These are phyloP conservation scores for Fusarium sp. DNA, from an alignment of 2,329 filamentous ascomycete species.

Conservation along the genomic window DNA sequence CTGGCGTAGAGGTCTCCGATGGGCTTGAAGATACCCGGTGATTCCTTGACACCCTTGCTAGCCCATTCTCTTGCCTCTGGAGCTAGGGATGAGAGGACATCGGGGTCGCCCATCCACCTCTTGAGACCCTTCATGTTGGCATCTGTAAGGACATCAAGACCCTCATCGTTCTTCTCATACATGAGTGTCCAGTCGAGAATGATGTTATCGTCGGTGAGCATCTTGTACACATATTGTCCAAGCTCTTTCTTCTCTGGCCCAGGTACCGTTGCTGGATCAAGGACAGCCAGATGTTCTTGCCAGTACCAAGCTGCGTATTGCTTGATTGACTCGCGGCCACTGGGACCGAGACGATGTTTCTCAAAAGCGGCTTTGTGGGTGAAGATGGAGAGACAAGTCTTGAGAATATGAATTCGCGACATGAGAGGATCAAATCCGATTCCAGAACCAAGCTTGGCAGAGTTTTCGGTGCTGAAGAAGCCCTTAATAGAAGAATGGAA, in stretches of 20 bases:
- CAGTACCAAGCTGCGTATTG: constrained; percentile 62
- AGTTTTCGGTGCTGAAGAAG: constrained; percentile 55
- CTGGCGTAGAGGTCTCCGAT: constrained; percentile 57
- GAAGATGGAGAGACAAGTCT: constrained; percentile 58
- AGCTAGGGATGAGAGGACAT: constrained; percentile 50
- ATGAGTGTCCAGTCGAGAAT: constrained; percentile 58
- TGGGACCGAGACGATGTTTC: constrained; percentile 44
- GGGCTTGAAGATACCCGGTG: constrained; percentile 53
- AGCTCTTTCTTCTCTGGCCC: constrained; percentile 52
- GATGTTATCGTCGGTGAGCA: constrained; percentile 55
- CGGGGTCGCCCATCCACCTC: constrained; percentile 54
- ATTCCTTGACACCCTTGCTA: constrained; percentile 41
- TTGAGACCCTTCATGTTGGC: constrained; percentile 55
- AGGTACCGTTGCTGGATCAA: constrained; percentile 50
- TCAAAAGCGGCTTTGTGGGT: constrained; percentile 52
- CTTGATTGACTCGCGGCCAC: constrained; percentile 51
- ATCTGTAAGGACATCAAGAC: constrained; percentile 59
- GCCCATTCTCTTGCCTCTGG: constrained; percentile 53
- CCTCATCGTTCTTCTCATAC: constrained; percentile 58
- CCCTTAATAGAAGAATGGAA: constrained; percentile 58
- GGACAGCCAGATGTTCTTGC: constrained; percentile 57
- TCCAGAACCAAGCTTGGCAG: constrained; percentile 35
- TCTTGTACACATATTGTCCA: constrained; percentile 52
- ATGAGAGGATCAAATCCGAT: constrained; percentile 54
- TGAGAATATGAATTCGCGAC: constrained; percentile 56